Base-by-base conservation (phyloP, 805 yeast genomes). In the Candida khao-thaluensis region DNA sequence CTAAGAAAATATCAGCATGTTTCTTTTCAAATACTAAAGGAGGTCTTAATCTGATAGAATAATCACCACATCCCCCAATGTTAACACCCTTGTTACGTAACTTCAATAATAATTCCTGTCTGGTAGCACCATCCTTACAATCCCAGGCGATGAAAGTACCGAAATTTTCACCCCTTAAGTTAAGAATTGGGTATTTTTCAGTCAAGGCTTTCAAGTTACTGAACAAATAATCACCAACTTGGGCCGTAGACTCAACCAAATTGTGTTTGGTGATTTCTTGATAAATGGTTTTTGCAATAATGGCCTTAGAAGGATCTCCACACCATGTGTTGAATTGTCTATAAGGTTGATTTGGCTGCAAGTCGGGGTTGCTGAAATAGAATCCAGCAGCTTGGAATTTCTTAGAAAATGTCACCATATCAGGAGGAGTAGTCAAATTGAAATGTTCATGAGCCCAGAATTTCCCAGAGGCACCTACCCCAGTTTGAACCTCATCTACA, bases 241-340 rank as follows among this genome's bases (percentile, higher is more conserved):
- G 62, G 3, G 71, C 66, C 11, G 79, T 72, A 32, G 69, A 69
- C 16, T 59, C 63, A 28, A 77, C 70, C 44, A 81, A 64, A 42
- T 74, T 66, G 45, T 77, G 59, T 47, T 74, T 69, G 17, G 55
- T 47, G 36, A 81, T 64, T 48, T 80, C 82, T 52, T 76, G 69
- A 48, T 73, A 74, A 47, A 81, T 81, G 43, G 80, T 65, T 48
- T 73, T 73, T 27, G 85, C 85, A 51, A 81, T 68, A 38, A 81
- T 64, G 57, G 82, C 81, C 63, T 77, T 77, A 11, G 85, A 74
- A 45, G 86, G 84, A 57, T 81, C 86, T 50, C 86, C 87, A 60
- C 85, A 81, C 87, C 87, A 81, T 43, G 87, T 81, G 71, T 81
- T 81, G 67, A 81, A 81, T 56, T 81, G 86, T 64, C 86, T 72